These are phyloP conservation scores for Voacanga thouarsii DNA, from an alignment of 257 asterid species.

Conservation along the genomic window DNA sequence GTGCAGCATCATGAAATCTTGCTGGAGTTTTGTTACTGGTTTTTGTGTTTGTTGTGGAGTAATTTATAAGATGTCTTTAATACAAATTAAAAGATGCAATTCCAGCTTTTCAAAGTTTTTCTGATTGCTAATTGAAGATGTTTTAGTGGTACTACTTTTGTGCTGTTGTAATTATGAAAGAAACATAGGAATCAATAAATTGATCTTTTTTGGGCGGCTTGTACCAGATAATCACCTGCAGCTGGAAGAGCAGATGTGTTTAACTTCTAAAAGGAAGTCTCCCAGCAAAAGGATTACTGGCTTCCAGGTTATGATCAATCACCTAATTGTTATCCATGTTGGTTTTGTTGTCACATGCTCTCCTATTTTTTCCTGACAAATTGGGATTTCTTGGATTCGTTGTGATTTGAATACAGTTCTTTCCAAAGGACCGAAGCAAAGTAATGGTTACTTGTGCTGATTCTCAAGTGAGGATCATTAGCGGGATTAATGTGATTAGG, in stretches of 20 bases:
- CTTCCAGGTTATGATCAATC: slow-evolving; percentile 63
- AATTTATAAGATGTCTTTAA: background rate
- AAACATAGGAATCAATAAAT: background rate
- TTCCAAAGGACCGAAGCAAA: slow-evolving; percentile 66
- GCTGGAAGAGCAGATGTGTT: slow-evolving; percentile 59
- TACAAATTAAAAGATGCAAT: background rate
- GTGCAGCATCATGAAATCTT: background rate
- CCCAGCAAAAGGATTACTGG: slow-evolving; percentile 80
- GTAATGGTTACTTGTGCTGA: slow-evolving; percentile 80
- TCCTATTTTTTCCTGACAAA: background rate
- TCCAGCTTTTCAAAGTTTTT: no score
- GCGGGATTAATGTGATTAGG: slow-evolving; percentile 50
- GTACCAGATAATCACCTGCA: slow-evolving; percentile 63
- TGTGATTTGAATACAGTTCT: slow-evolving; percentile 50
- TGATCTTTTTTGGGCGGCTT: slow-evolving; percentile 1
- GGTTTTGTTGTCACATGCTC: background rate
- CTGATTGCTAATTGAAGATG: background rate
- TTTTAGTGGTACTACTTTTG: background rate
- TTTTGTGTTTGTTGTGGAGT: background rate
- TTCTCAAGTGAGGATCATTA: slow-evolving; percentile 70
- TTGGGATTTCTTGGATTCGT: background rate
- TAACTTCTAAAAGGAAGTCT: slow-evolving; percentile 72
- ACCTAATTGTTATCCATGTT: slow-evolving; percentile 15
- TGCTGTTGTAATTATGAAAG: background rate
- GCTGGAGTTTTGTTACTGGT: background rate